Evolutionary conservation across 176 grass and related monocot genomes (phyloP), one percentile per base, ranked within the genome.

Genomic region (Oryza brachyantha): DNA sequence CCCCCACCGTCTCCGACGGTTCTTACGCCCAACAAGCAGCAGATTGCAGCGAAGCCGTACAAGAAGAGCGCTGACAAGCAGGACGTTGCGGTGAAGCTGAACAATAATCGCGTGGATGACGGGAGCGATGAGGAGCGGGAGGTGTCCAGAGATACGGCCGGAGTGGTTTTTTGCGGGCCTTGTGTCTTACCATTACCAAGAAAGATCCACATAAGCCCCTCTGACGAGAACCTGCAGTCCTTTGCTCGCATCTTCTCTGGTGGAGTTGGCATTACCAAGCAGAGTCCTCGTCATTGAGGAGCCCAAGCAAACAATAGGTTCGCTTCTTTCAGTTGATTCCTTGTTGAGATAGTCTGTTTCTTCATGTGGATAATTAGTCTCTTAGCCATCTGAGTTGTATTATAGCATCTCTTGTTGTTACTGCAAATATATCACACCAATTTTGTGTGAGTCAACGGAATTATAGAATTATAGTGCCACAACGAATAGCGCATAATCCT

Each of bases 101-200:
- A 36, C 42, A 50, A 39, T 26, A 66, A 67, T 19, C 12, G 34
- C 16, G 32, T 55, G 21, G 71, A 86, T 13, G 69, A 73, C 19
- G 67, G 22, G 13, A 89, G 71, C 34, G 85, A 90, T 39, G 70
- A 76, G 28, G 80, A 85, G 40, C 76, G 67, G 40, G 81, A 68
- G 37, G 71, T 43, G 66, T 58, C 17, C 35, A 66, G 57, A 66
- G 69, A 62, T 16, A 81, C 72, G 64, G 84, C 82, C 34, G 89
- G 84, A 29, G 61, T 83, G 26, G 29, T 89, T 64, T 81, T 90
- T 46, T 97, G 94, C 72, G 91, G 94, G 5, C 91, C 94, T 31
- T 94, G 89, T 58, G 4, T 92, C 45, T 52, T 86, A 78, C 84
- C 86, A 22, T 85, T 94, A 48, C 86, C 91, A 11, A 86, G 91